Evolutionary conservation across 805 yeast genomes (phyloP), one percentile per base, ranked within the genome.

Genomic region (Schwanniomyces yamadae): DNA sequence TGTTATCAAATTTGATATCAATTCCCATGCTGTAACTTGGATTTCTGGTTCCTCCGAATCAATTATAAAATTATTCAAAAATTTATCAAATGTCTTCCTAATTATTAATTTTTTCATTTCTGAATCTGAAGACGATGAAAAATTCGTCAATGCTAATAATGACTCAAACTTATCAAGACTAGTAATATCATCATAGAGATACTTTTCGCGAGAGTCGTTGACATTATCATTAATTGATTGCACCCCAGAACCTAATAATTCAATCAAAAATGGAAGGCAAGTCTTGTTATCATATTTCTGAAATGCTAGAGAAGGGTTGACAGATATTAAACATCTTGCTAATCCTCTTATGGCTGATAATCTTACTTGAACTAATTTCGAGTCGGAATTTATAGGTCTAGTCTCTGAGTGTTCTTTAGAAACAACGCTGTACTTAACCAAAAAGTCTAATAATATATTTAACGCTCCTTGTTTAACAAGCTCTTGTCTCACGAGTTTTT

Each of bases 111-210:
- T 59, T 9, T 55, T 63, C 18, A 71, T 59, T 23, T 67, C 56
- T 10, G 55, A 57, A 4, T 66, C 62, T 8, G 63, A 64, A 2
- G 68, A 40, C 0, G 86, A 69, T 0, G 87, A 75, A 6, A 82
- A 45, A 54, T 84, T 85, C 1, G 91, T 84, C 19, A 84, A 64
- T 0, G 90, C 86, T 15, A 81, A 51, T 25, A 85, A 58, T 0
- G 80, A 63, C 47, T 80, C 83, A 45, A 71, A 74, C 14, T 71
- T 67, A 39, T 76, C 82, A 10, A 71, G 45, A 3, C 45, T 43
- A 1, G 68, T 56, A 13, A 64, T 41, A 5, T 55, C 49, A 0
- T 66, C 69, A 33, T 60, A 31, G 4, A 57, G 36, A 28, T 57
- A 59, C 7, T 34, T 23, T n/a, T n/a, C n/a, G n/a, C n/a, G n/a